Evolutionary conservation across 1,284 basidiomycete species (phyloP).

Genomic region (Ustilago loliicola): DNA sequence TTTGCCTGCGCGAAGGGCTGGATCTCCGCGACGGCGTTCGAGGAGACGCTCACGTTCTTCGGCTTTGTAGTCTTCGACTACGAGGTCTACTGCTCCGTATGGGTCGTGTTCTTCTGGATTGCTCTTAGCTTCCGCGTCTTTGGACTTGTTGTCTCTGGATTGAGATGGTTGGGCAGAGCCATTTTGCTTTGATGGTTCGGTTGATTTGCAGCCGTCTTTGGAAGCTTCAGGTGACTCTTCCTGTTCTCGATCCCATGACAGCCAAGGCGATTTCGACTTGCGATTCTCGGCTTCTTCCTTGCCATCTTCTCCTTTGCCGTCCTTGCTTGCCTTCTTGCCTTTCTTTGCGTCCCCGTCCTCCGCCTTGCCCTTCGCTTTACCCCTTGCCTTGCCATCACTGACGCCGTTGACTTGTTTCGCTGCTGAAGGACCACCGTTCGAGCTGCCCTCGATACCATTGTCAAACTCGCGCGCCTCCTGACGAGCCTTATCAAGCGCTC

Average conservation of each 20-base stretch:
- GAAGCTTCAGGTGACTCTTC: not conserved
- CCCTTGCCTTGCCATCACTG: conserved; percentile 5
- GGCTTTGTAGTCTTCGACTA: conserved; percentile 58
- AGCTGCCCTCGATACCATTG: not conserved
- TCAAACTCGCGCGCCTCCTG: conserved; percentile 15
- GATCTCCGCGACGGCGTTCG: conserved; percentile 59
- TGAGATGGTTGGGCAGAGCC: not conserved
- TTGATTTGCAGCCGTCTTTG: not conserved
- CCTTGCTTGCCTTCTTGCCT: conserved; percentile 12
- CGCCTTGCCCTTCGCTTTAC: conserved; percentile 24
- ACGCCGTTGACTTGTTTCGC: conserved; percentile 6
- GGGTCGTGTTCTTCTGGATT: conserved; percentile 23
- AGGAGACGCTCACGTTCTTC: conserved; percentile 59
- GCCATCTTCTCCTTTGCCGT: not conserved
- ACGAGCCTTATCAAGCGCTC: not conserved
- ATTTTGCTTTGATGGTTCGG: not conserved
- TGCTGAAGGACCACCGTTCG: not conserved
- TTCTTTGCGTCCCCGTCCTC: not conserved
- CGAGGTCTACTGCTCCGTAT: conserved; percentile 59
- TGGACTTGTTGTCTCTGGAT: not conserved
- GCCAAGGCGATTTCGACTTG: conserved; percentile 40
- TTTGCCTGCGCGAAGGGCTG: conserved; percentile 56
- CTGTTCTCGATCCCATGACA: conserved; percentile 34
- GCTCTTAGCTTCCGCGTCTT: not conserved
- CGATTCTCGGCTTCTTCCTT: conserved; percentile 1